Percentiles rank a stretch among this genome's conserved stretches.
Conservation (phyloP, 371 early-diverging fungal species). For the Rhizopus arrhizus region DNA sequence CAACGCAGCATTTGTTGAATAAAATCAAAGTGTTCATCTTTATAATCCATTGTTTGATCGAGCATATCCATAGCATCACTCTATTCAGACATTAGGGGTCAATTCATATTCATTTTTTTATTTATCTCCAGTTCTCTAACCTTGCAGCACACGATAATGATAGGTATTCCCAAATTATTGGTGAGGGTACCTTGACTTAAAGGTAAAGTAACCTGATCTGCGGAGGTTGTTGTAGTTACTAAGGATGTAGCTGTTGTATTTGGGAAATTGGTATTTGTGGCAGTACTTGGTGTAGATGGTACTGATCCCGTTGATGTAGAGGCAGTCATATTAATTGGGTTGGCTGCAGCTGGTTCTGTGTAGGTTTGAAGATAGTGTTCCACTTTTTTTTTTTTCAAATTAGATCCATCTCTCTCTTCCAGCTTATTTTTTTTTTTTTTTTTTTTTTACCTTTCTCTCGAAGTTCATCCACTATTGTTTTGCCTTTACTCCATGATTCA, state of each 20-base stretch:
- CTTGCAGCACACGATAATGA: constrained; percentile 89
- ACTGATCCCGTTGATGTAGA: constrained; percentile 44
- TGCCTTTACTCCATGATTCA: constrained; percentile 65
- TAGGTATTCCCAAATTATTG: constrained; percentile 84
- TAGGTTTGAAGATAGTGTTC: constrained; percentile 66
- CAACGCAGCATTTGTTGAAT: constrained; percentile 92
- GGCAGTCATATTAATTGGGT: constrained; percentile 34
- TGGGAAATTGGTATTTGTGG: background rate
- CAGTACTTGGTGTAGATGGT: constrained; percentile 13
- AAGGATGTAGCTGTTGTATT: constrained; percentile 24
- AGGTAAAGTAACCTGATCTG: constrained; percentile 71
- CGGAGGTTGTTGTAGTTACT: constrained; percentile 48
- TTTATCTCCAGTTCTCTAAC: constrained; percentile 39
- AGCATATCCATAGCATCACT: constrained; percentile 76
- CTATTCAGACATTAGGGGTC: constrained; percentile 35
- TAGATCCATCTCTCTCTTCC: background rate
- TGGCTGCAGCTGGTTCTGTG: constrained; percentile 46
- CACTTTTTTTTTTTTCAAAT: constrained; percentile 30
- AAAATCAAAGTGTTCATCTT: constrained; percentile 92
- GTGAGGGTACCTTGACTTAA: constrained; percentile 80
- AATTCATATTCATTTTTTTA: background rate
- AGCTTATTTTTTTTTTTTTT: background rate
- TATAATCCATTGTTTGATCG: constrained; percentile 84
- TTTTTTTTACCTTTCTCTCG: constrained; percentile 63
- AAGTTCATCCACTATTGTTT: constrained; percentile 72